Base-by-base conservation (phyloP, 106 monocot genomes). In the Dioscorea dumetorum region DNA sequence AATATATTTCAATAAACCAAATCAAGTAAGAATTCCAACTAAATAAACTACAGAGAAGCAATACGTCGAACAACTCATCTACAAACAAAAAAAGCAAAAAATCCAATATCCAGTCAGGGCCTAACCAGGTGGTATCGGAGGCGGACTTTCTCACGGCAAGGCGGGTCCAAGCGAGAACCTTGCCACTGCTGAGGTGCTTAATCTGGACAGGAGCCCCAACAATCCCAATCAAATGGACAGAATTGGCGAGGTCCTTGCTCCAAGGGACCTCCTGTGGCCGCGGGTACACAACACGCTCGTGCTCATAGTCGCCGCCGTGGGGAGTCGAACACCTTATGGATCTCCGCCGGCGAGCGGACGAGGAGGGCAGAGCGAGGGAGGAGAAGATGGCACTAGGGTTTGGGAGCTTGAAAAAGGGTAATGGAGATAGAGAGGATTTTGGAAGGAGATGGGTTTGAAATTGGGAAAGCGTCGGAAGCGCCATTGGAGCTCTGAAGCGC, bases 141-240 rank as follows among this genome's bases (percentile, higher is more conserved):
- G 85, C 49, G 18, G 84, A 85, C 67, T 87, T 91, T 74, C 82
- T 82, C 67, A 88, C 75, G 50, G 60, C 93, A 12, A 93, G 73
- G 48, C 88, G 76, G 23, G 88, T 86, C 93, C 93, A 86, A 33
- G 86, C 89, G 61, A 89, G 74, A 68, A 60, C 77, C 79, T 86
- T 86, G 24, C 86, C 86, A 49, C 86, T 94, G 75, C 58, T 74
- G 50, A 89, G 90, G 18, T 83, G 84, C 81, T 84, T 86, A 58
- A 90, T 82, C 66, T 94, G 86, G 52, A 94, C 75, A 20, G 80
- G 71, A 16, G 73, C 70, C 10, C 86, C 93, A 10, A 89, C 76
- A 57, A 65, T 70, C 50, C 93, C 93, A 54, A 89, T 93, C 51
- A 93, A 74, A 13, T 73, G 73, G 34, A 89, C 86, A 31, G 81